These are phyloP conservation scores for Tolypocladium tundrense DNA, from an alignment of 2,329 filamentous ascomycete species.

Conservation along the genomic window DNA sequence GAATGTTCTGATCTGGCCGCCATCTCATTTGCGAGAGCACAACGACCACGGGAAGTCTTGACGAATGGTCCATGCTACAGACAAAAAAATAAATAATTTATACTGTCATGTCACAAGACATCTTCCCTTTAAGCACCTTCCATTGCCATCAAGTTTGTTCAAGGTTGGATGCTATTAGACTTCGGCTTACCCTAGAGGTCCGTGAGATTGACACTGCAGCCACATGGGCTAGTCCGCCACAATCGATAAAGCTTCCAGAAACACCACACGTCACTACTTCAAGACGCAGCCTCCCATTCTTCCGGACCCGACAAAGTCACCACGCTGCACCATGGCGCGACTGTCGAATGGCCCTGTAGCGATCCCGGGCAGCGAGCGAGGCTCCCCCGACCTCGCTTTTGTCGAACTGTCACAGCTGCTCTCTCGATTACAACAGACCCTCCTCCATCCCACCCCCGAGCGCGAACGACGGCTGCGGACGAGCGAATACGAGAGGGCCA, in stretches of 20 bases:
- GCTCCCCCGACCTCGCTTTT: conserved; percentile 17
- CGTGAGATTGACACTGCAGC: not conserved
- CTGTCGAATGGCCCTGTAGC: conserved; percentile 9
- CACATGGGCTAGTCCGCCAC: not conserved
- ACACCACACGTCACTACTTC: not conserved
- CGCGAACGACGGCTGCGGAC: conserved; percentile 45
- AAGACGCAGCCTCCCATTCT: not conserved
- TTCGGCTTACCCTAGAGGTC: not conserved
- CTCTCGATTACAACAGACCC: conserved; percentile 51
- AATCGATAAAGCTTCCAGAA: not conserved
- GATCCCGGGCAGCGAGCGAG: conserved; percentile 7
- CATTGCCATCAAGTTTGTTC: not conserved
- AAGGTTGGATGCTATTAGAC: not conserved
- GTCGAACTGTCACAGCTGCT: conserved; percentile 55
- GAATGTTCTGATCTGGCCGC: too few relatives aligned
- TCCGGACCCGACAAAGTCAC: not conserved
- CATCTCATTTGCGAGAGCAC: too few relatives aligned
- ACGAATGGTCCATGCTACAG: too few relatives aligned
- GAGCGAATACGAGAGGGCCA: conserved; percentile 54
- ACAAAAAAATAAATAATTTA: too few relatives aligned
- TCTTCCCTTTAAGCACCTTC: too few relatives aligned
- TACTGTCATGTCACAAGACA: too few relatives aligned
- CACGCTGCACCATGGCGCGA: conserved; percentile 14
- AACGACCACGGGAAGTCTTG: too few relatives aligned
- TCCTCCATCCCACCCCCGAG: conserved; percentile 52